Base-by-base conservation (phyloP, 2,329 filamentous ascomycete species). In the Emmonsiellopsis sp. region DNA sequence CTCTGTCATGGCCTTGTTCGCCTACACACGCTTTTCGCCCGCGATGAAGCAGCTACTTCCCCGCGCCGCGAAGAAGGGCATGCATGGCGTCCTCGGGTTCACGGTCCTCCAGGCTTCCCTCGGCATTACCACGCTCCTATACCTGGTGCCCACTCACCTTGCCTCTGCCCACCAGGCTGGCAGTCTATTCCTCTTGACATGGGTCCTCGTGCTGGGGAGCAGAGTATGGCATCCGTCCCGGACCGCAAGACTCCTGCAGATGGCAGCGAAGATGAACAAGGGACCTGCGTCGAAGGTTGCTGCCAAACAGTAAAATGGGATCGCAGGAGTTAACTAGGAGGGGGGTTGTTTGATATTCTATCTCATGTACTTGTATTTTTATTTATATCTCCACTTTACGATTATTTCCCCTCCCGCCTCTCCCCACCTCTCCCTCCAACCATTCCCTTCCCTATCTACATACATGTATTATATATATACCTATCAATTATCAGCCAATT, bases 141-240 rank as follows among this genome's bases (percentile, higher is more conserved):
- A 96, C 74, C 85, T 98, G 68, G 91, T 98, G 0, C 93, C 94
- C 4, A 86, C 86, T 2, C 85, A 86, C 57, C 75, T 98, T 8
- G 93, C 92, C 0, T 90, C 92, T 2, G 84, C 88, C 6, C 93
- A 98, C 70, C 93, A 98, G 72, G 93, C 93, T 2, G 92, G 93
- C 40, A 88, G 85, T 55, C 73, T 98, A 60, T 88, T 88, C 2
- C 75, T 98, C 17, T 73, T 98, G 56, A 94, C 88, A 0, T 89
- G 88, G 44, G 85, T 85, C 0, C 74, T 95, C 21, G 79, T 96
- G 1, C 74, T 96, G 39, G 88, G 87, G 9, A 89, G 85, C 62
- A 79, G 89, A 42, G 71, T 94, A 53, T 87, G 86, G 72, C 77
- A 91, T 51, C 87, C 89, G 1, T 82, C 77, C 59, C 74, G 82